Evolutionary conservation across 305 asterid genomes (phyloP).

Genomic region (Fraxinus baroniana): DNA sequence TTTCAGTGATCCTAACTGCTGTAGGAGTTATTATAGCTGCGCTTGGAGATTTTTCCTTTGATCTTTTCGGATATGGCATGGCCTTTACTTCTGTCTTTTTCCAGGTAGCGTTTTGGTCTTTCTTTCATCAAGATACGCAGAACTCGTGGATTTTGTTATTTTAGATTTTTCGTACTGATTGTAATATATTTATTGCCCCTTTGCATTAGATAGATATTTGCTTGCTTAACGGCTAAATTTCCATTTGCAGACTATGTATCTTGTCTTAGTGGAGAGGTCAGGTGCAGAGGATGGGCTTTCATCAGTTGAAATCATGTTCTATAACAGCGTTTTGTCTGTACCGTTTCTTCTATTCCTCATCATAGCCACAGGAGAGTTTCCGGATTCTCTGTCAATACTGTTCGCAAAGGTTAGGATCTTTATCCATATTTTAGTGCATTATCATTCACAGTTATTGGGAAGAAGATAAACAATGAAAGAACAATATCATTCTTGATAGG

Average conservation of each 20-base stretch:
- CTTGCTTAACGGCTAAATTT: slow-evolving; percentile 8
- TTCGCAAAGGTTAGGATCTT: slow-evolving; percentile 62
- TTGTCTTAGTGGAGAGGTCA: slow-evolving; percentile 86
- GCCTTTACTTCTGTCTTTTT: slow-evolving; percentile 89
- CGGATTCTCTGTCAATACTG: slow-evolving; percentile 60
- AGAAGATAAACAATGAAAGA: neutral
- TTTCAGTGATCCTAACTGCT: slow-evolving; percentile 83
- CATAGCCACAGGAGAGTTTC: slow-evolving; percentile 88
- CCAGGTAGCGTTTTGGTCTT: slow-evolving; percentile 54
- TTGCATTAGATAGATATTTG: neutral
- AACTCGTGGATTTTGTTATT: neutral
- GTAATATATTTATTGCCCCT: neutral
- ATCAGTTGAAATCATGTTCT: slow-evolving; percentile 87
- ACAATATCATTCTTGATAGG: neutral
- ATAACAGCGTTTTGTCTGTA: slow-evolving; percentile 76
- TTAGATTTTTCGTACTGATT: neutral
- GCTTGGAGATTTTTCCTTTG: slow-evolving; percentile 94
- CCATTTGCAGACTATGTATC: slow-evolving; percentile 87
- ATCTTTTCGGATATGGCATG: slow-evolving; percentile 83
- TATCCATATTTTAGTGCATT: slow-evolving; percentile 4
- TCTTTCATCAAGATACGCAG: slow-evolving; percentile 1
- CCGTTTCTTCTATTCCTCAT: slow-evolving; percentile 86
- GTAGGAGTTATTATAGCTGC: slow-evolving; percentile 93
- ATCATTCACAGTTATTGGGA: neutral
- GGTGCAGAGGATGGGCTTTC: slow-evolving; percentile 97